Conservation (phyloP, 148 eudicot genomes). For the Amaranthus palmeri region DNA sequence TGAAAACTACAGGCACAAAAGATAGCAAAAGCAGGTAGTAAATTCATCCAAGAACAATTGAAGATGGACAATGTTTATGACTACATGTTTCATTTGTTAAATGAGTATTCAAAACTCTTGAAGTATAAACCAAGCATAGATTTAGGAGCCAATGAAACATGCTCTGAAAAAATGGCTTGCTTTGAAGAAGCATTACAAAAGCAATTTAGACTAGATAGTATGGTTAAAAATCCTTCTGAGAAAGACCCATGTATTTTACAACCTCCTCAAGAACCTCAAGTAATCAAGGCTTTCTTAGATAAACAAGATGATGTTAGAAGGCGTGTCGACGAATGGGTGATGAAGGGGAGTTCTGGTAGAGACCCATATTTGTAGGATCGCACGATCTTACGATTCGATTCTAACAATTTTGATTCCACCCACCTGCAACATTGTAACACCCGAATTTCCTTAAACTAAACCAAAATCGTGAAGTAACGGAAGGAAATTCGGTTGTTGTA, state of each 20-base stretch:
- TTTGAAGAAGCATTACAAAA: conserved; percentile 25
- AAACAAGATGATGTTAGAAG: conserved; percentile 26
- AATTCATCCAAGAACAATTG: conserved; percentile 38
- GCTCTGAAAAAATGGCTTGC: conserved; percentile 43
- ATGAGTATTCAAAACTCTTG: conserved; percentile 40
- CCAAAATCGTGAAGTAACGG: no score
- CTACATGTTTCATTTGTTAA: conserved; percentile 48
- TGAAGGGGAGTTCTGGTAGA: conserved; percentile 7
- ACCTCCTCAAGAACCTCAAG: conserved; percentile 30
- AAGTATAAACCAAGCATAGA: conserved; percentile 40
- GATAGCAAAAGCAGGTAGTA: conserved; percentile 32
- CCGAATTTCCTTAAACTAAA: no score
- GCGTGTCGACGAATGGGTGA: conserved; percentile 38
- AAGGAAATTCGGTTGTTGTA: no score
- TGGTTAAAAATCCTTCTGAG: conserved; percentile 28
- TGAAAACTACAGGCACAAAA: conserved; percentile 32
- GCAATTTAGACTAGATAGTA: conserved; percentile 29
- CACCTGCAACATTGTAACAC: no score
- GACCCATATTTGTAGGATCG: background rate
- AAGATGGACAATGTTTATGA: conserved; percentile 42
- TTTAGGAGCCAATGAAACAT: conserved; percentile 29
- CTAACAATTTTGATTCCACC: no score
- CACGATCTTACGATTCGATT: no score
- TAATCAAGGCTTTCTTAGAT: conserved; percentile 25
- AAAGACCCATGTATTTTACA: conserved; percentile 33